Evolutionary conservation across 768 basidiomycete genomes (phyloP).

Genomic region (Lactarius quietus): DNA sequence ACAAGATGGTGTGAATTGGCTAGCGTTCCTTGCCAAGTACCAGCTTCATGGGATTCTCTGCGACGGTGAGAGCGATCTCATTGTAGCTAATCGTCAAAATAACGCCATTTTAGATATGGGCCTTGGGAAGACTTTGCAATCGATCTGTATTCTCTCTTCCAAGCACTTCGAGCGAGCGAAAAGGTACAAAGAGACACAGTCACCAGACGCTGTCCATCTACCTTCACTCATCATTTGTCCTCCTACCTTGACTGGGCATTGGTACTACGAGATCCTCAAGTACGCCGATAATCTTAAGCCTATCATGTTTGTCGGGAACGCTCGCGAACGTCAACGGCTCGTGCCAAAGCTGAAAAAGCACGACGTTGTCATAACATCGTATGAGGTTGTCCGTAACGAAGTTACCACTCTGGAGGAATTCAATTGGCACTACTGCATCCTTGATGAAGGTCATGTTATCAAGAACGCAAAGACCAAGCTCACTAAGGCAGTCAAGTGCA

Average conservation of each 20-base stretch:
- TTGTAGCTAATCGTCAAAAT: constrained; percentile 10
- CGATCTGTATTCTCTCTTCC: constrained; percentile 93
- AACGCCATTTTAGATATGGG: constrained; percentile 78
- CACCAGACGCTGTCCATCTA: constrained; percentile 76
- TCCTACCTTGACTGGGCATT: constrained; percentile 96
- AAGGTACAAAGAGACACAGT: constrained; percentile 58
- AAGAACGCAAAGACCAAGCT: constrained; percentile 99
- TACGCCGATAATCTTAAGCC: constrained; percentile 83
- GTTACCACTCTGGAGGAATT: constrained; percentile 66
- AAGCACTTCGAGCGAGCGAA: constrained; percentile 87
- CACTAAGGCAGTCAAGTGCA: constrained; percentile 90
- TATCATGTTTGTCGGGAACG: constrained; percentile 84
- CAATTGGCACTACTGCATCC: constrained; percentile 92
- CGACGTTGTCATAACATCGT: constrained; percentile 96
- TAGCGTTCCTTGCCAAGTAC: constrained; percentile 97
- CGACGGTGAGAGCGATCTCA: constrained; percentile 60
- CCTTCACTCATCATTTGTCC: constrained; percentile 96
- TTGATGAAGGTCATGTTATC: constrained; percentile 98
- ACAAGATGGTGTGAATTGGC: constrained; percentile 97
- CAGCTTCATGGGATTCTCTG: constrained; percentile 97
- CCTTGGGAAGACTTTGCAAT: constrained; percentile 95
- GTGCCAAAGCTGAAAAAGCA: constrained; percentile 60
- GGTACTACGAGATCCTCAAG: constrained; percentile 97
- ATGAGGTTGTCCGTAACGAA: constrained; percentile 97
- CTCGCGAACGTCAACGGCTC: constrained; percentile 72